A percentile compares a stretch with the other conserved stretches of the same genome.
Evolutionary conservation across 441 rosid genomes (phyloP).

Genomic region (Raphanus hybrid): DNA sequence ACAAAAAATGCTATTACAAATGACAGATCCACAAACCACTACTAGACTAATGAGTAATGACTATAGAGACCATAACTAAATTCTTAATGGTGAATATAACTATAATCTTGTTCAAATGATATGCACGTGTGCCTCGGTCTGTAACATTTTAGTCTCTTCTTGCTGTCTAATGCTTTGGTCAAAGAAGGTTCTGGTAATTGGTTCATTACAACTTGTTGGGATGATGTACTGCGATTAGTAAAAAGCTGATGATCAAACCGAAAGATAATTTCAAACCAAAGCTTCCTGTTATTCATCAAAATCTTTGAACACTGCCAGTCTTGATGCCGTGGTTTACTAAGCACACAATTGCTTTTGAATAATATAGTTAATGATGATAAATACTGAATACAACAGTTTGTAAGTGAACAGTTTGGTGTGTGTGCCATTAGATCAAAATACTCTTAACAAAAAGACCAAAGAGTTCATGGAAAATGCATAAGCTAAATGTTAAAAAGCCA

Average conservation of each 20-base stretch:
- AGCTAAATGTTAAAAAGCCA: slow-evolving; percentile 19
- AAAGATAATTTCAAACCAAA: neutral
- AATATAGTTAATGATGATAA: neutral
- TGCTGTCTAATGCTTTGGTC: too few species aligned
- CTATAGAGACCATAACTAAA: too few species aligned
- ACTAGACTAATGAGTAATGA: too few species aligned
- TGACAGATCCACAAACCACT: too few species aligned
- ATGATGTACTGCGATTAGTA: neutral
- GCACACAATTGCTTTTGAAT: neutral
- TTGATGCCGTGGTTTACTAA: neutral
- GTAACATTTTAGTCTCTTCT: too few species aligned
- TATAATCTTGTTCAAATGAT: too few species aligned
- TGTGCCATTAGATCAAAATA: neutral
- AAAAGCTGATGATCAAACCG: neutral
- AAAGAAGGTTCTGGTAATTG: neutral
- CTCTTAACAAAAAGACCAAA: neutral
- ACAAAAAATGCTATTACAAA: too few species aligned
- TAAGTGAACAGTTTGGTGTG: neutral
- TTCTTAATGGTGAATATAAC: too few species aligned
- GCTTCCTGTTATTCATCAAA: neutral
- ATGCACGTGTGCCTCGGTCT: too few species aligned
- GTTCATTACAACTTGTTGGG: neutral
- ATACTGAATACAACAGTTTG: neutral
- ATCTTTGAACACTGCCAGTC: neutral
- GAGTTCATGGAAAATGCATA: slow-evolving; percentile 27